Base-by-base conservation (phyloP, 352 stramenopile species). In the Globisporangium cederbergense region DNA sequence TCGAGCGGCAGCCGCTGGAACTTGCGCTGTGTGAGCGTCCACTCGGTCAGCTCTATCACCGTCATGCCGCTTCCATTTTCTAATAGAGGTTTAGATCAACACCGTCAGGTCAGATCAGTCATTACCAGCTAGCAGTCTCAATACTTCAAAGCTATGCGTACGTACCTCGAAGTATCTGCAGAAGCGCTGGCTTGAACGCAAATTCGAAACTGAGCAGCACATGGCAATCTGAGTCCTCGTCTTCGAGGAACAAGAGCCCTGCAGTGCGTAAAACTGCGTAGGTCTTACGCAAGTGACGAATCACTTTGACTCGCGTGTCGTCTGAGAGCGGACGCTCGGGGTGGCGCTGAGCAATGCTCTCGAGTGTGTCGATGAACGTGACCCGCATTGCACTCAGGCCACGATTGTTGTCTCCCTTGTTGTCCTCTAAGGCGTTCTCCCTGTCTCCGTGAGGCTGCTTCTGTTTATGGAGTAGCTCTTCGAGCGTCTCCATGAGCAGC, bases 211-310 rank as follows among this genome's bases (percentile, higher is more conserved):
- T 90, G 30, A 90, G 64, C 28, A 93, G 56, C n/a, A 83, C 53
- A 63, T 93, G 76, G 6, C 66, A 62, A 68, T 93, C 83, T 0
- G 68, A 59, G 32, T 73, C 69, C 22, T 73, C 58, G 47, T 93
- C 73, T 71, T 89, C 75, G 34, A 93, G 69, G 45, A 77, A 85
- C 25, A 93, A 60, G 13, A 93, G 62, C 0, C 83, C 83, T 18
- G 67, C 57, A 14, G 49, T 74, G 42, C 77, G 70, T 47, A 93
- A 50, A 25, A 51, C 73, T 18, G 67, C 65, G 36, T 91, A 93
- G 5, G 63, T 64, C 40, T 72, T 73, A 22, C 81, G 83, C 20
- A 36, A 67, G 65, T 43, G 64, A 53, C 52, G 58, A 60, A 46
- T 64, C 28, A 14, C 25, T 7, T 40, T 52, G 64, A 28, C 22